Base-by-base conservation (phyloP, 768 basidiomycete species). In the Vishniacozyma victoriae region DNA sequence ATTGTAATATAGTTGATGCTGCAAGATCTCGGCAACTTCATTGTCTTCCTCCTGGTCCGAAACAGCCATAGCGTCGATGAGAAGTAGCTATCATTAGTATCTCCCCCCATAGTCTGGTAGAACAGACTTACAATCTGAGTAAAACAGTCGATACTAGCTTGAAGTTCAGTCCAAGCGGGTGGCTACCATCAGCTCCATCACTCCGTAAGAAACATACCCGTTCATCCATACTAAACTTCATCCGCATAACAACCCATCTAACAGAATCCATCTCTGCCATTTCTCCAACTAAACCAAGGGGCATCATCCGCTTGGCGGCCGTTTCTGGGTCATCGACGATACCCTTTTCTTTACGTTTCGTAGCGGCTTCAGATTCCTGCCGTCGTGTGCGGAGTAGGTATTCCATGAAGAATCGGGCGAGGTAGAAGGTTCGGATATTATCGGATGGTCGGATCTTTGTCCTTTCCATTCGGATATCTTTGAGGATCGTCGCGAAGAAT, bases 401-500 rank as follows among this genome's bases (percentile, higher is more conserved):
- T 53, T 91, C 84, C 29, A 95, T 79, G 64, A 93, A 85, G 85
- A 93, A 97, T 49, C 87, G 85, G 4, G 85, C 80, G 35, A 95
- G 79, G 69, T 81, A 88, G 35, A 97, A 77, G 20, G 95, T 76
- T 5, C 95, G 83, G 46, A 92, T 79, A 63, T 92, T 85, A 69
- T 97, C 95, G 60, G 90, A 88, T 64, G 95, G 90, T n/a, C 84
- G 84, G 54, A 99, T 82, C 72, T 92, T 91, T 45, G 85, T 78
- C 37, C 91, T 79, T 72, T 97, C 88, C 51, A 87, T 86, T 50
- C 85, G 82, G 69, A 99, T 96, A 66, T 97, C 95, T 72, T 86
- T 92, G 52, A 97, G 76, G 26, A 97, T 75, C 3, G 81, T 81
- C 14, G 81, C 74, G 41, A 97, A 79, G 74, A 97, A 92, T n/a